Base-by-base conservation (phyloP, 345 rosid genomes). In the Dipteronia sinensis region DNA sequence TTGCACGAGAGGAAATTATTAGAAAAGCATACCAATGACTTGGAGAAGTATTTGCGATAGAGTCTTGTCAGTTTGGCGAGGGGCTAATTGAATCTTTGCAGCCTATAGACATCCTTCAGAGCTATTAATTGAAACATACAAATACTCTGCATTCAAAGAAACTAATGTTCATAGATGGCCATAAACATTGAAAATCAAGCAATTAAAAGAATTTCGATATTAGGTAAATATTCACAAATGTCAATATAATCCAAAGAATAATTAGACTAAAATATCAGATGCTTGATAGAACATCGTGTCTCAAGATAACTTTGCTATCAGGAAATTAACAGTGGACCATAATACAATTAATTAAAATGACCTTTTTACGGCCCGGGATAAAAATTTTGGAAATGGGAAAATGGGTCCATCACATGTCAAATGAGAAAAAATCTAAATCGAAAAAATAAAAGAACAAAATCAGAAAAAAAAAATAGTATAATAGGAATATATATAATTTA, bases 41-140 rank as follows among this genome's bases (percentile, higher is more conserved):
- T 90, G 97, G 67, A 96, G 91, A 83, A 92, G 94, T 61, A 94
- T 88, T 31, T 51, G 88, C 58, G 95, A 89, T 42, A 95, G 86
- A 80, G 76, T 78, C 85, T 91, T 94, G 55, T 90, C 86, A 73
- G 85, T 79, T 22, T 86, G 88, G 78, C 93, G 90, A 67, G 87
- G 88, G 69, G 82, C 82, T 49, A 91, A 75, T 77, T 87, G 99
- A 81, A 76, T 81, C 86, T 94, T 94, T 63, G 62, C 82, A 72
- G 69, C 92, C 99, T 96, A 79, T 38, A 66, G 2, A 65, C 34
- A 81, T 75, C 81, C 74, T 46, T 55, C 20, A 67, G 77, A 77
- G 47, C 73, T 51, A 31, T 38, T 82, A 72, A 63, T 63, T 71
- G 44, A 78, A 61, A 61, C 29, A 29, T 49, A 78, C 34, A 65